These are phyloP conservation scores for Taphrina sp. DNA, from an alignment of 1,139 yeast species.

Conservation along the genomic window DNA sequence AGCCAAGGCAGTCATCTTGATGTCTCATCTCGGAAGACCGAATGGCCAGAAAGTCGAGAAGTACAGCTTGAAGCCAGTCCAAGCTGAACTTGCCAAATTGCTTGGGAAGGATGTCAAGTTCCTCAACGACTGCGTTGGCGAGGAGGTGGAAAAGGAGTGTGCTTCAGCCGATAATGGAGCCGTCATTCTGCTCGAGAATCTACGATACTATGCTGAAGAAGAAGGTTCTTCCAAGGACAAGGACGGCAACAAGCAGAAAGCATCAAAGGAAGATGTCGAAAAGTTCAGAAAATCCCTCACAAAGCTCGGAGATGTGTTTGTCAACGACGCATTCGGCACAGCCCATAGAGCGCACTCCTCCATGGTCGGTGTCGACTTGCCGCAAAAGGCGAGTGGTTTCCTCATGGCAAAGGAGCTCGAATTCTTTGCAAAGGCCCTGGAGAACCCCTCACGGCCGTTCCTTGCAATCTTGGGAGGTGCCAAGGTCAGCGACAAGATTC, in stretches of 20 bases:
- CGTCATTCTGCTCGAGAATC: slow-evolving; percentile 78
- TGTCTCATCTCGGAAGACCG: slow-evolving; percentile 97
- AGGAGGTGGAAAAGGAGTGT: slow-evolving; percentile 75
- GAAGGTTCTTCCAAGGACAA: slow-evolving; percentile 82
- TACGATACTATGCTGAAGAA: slow-evolving; percentile 94
- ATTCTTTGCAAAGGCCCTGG: slow-evolving; percentile 95
- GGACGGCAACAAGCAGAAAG: slow-evolving; percentile 88
- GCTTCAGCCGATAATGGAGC: slow-evolving; percentile 64
- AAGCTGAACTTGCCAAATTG: slow-evolving; percentile 74
- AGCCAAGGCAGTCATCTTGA: slow-evolving; percentile 85
- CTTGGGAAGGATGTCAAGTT: slow-evolving; percentile 70
- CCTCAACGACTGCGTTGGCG: slow-evolving; percentile 84
- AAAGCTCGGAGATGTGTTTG: slow-evolving; percentile 87
- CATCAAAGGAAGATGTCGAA: slow-evolving; percentile 74
- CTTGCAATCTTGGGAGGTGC: slow-evolving; percentile 98
- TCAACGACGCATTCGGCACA: slow-evolving; percentile 97
- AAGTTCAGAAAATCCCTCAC: slow-evolving; percentile 85
- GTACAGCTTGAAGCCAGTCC: slow-evolving; percentile 89
- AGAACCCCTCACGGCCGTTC: slow-evolving; percentile 95
- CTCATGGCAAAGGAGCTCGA: slow-evolving; percentile 92
- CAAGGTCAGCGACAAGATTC: slow-evolving; percentile 96
- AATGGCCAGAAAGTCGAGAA: slow-evolving; percentile 81
- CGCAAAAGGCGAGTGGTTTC: slow-evolving; percentile 96
- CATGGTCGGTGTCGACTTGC: slow-evolving; percentile 91
- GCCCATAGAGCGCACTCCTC: slow-evolving; percentile 99